Conservation (phyloP, 176 grass and related monocot species). For the Cenchrus americanus region DNA sequence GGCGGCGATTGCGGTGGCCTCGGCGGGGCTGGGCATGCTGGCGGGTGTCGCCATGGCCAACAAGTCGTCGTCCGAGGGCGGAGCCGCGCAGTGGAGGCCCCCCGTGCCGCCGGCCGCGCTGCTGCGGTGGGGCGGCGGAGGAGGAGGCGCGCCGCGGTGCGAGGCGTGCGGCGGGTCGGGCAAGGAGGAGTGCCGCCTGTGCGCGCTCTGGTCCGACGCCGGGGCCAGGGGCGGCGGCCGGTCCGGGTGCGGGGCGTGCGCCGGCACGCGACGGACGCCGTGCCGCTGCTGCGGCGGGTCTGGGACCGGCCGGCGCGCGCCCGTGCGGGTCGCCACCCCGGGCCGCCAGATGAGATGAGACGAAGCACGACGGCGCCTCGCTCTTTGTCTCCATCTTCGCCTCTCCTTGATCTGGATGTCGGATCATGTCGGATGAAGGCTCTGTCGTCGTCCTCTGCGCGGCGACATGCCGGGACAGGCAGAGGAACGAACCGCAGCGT, state of each 20-base stretch:
- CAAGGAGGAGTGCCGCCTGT: constrained; percentile 69
- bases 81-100: constrained; percentile 23
- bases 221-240: not conserved
- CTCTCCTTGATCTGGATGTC: not conserved
- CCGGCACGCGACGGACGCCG: constrained; percentile 59
- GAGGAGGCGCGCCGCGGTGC: constrained; percentile 55
- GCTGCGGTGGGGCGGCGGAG: not conserved
- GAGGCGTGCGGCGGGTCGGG: constrained; percentile 73
- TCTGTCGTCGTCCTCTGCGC: not conserved
- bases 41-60: constrained; percentile 75
- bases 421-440: not conserved
- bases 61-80: not conserved
- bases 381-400: not conserved
- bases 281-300: constrained; percentile 84
- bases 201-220: constrained; percentile 81
- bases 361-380: not conserved
- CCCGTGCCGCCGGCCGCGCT: not conserved
- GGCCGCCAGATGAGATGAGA: not conserved
- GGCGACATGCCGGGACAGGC: not conserved
- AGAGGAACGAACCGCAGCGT: not conserved
- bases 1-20: constrained; percentile 73
- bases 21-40: constrained; percentile 86
- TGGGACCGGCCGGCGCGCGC: constrained; percentile 64
- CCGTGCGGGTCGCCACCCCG: constrained; percentile 46
- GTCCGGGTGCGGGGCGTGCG: constrained; percentile 72